A percentile compares a stretch with the other conserved stretches of the same genome.
phyloP scores from a whole-genome alignment of 192 early-diverging fungal genomes.

The Umbelopsis sp. region DNA sequence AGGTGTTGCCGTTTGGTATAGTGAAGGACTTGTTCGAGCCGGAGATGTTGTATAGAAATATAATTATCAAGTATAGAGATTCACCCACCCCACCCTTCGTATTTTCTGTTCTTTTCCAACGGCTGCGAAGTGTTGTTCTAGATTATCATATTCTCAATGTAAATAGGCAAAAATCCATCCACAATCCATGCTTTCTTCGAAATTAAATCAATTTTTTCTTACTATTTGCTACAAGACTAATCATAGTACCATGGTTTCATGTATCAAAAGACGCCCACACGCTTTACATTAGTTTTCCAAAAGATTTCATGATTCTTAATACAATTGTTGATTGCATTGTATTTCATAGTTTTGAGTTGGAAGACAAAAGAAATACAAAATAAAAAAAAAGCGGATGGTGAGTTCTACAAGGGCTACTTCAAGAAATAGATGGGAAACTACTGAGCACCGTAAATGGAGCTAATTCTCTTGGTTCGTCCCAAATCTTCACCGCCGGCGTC shows the following conservation, averaged over 20 bases:
- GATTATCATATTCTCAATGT: background rate
- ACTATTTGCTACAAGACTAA: too few relatives aligned
- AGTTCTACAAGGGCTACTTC: background rate
- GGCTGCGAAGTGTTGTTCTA: too few relatives aligned
- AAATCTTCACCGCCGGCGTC: slow-evolving; percentile 17
- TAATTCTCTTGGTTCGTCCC: slow-evolving; percentile 22
- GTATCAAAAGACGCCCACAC: background rate
- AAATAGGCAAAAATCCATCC: background rate
- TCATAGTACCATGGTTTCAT: background rate
- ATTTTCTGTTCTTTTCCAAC: too few relatives aligned
- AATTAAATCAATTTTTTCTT: background rate
- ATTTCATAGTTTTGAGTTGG: too few relatives aligned
- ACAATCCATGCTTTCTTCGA: background rate
- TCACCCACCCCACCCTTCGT: too few relatives aligned
- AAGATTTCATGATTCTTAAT: too few relatives aligned
- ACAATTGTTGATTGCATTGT: too few relatives aligned
- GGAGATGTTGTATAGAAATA: slow-evolving; percentile 19
- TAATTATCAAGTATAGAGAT: background rate
- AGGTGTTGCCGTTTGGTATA: slow-evolving; percentile 53
- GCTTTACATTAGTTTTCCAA: too few relatives aligned
- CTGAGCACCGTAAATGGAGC: slow-evolving; percentile 25
- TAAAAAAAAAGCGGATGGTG: background rate
- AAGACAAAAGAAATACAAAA: slow-evolving; percentile 5
- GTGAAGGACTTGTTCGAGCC: slow-evolving; percentile 17
- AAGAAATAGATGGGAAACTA: background rate